Evolutionary conservation across 768 basidiomycete genomes (phyloP).

Genomic region (Phanerochaete sordida): DNA sequence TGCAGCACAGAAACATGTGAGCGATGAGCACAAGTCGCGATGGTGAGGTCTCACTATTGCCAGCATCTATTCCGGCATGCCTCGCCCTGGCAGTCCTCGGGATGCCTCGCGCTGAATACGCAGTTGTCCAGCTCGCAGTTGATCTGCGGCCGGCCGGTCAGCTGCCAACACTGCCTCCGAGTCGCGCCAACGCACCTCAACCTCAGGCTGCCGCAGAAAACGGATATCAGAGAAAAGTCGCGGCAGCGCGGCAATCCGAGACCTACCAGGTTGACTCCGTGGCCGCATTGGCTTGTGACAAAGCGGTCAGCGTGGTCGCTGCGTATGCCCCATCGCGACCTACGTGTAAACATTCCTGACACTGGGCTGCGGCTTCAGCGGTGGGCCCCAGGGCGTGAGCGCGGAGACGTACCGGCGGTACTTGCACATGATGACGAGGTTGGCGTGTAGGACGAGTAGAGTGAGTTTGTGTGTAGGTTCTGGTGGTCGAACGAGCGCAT

Average conservation of each 20-base stretch:
- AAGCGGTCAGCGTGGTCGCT: background rate
- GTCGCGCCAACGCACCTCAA: slow-evolving; percentile 25
- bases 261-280: slow-evolving; percentile 41
- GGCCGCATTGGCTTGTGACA: slow-evolving; percentile 37
- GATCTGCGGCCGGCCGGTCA: slow-evolving; percentile 31
- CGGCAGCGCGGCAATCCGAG: background rate
- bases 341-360: slow-evolving; percentile 13
- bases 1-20: slow-evolving; percentile 14
- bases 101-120: slow-evolving; percentile 54
- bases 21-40: background rate
- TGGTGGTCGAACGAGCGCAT: background rate
- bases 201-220: slow-evolving; percentile 32
- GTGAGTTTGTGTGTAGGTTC: background rate
- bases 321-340: background rate
- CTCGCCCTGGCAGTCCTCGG: slow-evolving; percentile 36
- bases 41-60: slow-evolving; percentile 40
- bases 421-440: slow-evolving; percentile 13
- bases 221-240: background rate
- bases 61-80: slow-evolving; percentile 42
- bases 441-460: background rate
- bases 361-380: background rate
- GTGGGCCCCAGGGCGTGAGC: background rate
- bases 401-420: slow-evolving; percentile 10
- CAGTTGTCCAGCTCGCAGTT: slow-evolving; percentile 43
- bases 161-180: background rate